Conservation (phyloP, 345 rosid species). For the Conringia planisiliqua region DNA sequence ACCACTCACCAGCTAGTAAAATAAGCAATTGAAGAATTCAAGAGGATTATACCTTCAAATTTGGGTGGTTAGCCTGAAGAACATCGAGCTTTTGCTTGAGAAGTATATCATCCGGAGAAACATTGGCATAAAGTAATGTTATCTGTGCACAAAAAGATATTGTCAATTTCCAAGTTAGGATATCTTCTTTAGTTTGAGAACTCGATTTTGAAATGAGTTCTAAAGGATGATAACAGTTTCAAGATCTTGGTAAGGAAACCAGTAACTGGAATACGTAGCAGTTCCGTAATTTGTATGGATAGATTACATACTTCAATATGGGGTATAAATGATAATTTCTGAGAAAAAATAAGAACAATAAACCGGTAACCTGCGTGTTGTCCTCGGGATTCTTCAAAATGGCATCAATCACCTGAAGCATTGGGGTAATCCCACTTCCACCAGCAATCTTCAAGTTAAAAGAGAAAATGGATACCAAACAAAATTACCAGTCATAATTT, state of each 20-base stretch:
- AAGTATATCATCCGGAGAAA: conserved; percentile 91
- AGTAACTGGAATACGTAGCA: not conserved
- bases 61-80: conserved; percentile 79
- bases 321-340: not conserved
- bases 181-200: not conserved
- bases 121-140: conserved; percentile 78
- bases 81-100: conserved; percentile 85
- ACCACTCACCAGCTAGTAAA: not conserved
- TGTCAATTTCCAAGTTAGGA: not conserved
- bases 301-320: not conserved
- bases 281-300: not conserved
- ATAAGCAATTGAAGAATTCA: not conserved
- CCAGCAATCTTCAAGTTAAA: conserved; percentile 65
- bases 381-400: conserved; percentile 84
- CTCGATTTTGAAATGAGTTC: not conserved
- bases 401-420: conserved; percentile 94
- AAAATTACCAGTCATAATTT: conserved; percentile 7
- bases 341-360: not conserved
- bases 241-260: not conserved
- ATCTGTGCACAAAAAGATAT: conserved; percentile 43
- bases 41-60: conserved; percentile 59
- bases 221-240: not conserved
- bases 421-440: conserved; percentile 94
- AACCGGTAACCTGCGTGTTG: conserved; percentile 67
- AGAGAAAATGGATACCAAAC: not conserved